phyloP scores from a whole-genome alignment of 306 rosid genomes.

The Cajanus cajan region DNA sequence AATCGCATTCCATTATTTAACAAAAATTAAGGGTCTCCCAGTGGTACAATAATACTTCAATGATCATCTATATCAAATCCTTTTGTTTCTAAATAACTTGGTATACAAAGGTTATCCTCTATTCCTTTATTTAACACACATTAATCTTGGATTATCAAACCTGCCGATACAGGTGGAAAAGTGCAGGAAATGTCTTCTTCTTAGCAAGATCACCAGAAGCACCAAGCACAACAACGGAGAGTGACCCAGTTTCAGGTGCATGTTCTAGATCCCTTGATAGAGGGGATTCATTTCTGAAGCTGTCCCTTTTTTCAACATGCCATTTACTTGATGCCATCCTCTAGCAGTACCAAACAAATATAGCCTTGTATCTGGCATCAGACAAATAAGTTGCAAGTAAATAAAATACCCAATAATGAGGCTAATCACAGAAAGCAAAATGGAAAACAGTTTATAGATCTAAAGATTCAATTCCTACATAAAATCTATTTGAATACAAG shows the following conservation, averaged over 20 bases:
- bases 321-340: conserved; percentile 67
- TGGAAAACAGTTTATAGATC: background rate
- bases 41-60: background rate
- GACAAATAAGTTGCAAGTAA: conserved; percentile 13
- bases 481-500: no score
- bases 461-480: background rate
- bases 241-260: conserved; percentile 65
- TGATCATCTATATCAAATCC: background rate
- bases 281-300: conserved; percentile 44
- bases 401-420: conserved; percentile 5
- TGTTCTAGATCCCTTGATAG: conserved; percentile 39
- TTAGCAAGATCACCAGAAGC: conserved; percentile 99
- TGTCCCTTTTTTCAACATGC: conserved; percentile 53
- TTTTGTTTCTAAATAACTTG: background rate
- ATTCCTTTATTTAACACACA: background rate
- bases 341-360: conserved; percentile 26
- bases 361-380: conserved; percentile 11
- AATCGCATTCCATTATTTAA: conserved; percentile 9
- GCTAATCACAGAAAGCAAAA: background rate
- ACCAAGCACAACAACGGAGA: conserved; percentile 87
- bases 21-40: background rate
- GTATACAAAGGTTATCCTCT: background rate
- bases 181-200: conserved; percentile 98
- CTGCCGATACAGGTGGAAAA: conserved; percentile 79
- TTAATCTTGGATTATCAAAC: conserved; percentile 26